Base-by-base conservation (phyloP, 2,329 filamentous ascomycete genomes). In the Sordariomycetes sp. region DNA sequence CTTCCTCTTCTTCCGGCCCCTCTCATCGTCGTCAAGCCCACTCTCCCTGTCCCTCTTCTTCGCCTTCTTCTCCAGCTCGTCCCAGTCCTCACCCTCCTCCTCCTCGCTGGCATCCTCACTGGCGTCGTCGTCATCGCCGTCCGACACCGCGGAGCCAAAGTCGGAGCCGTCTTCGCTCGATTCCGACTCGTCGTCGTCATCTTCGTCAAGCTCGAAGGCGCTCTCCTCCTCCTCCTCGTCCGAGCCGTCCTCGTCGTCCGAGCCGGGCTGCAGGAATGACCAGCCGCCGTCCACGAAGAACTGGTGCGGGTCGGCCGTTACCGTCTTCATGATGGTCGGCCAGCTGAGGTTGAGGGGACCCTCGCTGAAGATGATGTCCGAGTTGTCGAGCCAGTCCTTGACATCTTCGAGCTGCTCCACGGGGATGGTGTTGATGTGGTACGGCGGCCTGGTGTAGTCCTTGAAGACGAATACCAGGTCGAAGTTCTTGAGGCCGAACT, bases 271-370 rank as follows among this genome's bases (percentile, higher is more conserved):
- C 59, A 99, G 70, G 80, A 99, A 97, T 1, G 84, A 87, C 94
- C 94, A 99, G 52, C 94, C 94, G 35, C 95, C 94, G 62, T 97
- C 92, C 3, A 80, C 82, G 71, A 96, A 99, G 82, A 99, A 99
- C 64, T 87, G 83, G 68, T 99, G 92, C 2, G 94, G 89, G 68
- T 99, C 91, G 39, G 87, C 85, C 22, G 88, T 92, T 28, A 99
- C 91, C 0, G 94, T 99, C 79, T 99, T 99, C 90, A 99, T 99
- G 68, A 99, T 99, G 17, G 91, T 96, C 12, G 89, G 87, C 94
- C 94, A 99, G 78, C 97, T 97, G 58, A 99, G 79, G 74, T 99
- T 99, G 63, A 99, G 83, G 1, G 92, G 94, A 58, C 94, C 94
- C 71, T 99, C 95, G 13, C 84, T 88, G 75, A 86, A 97, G 20